phyloP scores from a whole-genome alignment of 1,139 yeast genomes.

The Hemisphaericaspora xylofermentans region DNA sequence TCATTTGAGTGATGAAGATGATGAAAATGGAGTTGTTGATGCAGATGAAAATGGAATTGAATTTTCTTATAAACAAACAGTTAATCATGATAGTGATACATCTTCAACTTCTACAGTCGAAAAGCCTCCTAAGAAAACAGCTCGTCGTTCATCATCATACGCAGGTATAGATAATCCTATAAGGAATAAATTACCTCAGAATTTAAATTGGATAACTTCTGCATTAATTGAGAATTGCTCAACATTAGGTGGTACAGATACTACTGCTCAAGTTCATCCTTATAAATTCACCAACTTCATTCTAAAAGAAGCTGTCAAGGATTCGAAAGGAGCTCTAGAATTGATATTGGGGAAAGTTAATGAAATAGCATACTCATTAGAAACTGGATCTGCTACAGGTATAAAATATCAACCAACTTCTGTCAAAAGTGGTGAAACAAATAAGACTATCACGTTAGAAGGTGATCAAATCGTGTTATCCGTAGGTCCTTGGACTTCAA shows the following conservation, averaged over 20 bases:
- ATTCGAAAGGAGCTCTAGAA: constrained; percentile 72
- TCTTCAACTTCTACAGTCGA: constrained; percentile 23
- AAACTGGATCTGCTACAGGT: constrained; percentile 66
- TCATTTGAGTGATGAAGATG: constrained; percentile 18
- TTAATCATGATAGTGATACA: constrained; percentile 20
- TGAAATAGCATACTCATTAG: constrained; percentile 60
- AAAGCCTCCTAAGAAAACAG: constrained; percentile 36
- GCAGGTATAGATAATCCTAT: constrained; percentile 14
- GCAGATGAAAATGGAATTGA: constrained; percentile 8
- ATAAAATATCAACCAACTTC: constrained; percentile 62
- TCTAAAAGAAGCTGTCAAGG: constrained; percentile 74
- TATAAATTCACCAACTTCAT: constrained; percentile 84
- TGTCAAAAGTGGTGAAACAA: constrained; percentile 31
- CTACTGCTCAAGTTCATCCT: constrained; percentile 97
- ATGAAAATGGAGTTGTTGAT: constrained; percentile 7
- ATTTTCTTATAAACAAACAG: constrained; percentile 11
- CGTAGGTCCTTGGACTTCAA: constrained; percentile 97
- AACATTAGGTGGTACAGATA: constrained; percentile 76
- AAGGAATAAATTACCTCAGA: constrained; percentile 55
- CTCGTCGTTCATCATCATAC: constrained; percentile 24
- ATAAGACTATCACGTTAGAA: constrained; percentile 36
- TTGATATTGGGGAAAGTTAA: constrained; percentile 81
- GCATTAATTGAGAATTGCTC: constrained; percentile 72
- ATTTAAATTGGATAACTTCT: constrained; percentile 78
- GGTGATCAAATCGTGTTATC: constrained; percentile 82